These are phyloP conservation scores for cucumber (Cucumis sativus) DNA, from an alignment of 306 rosid genomes.

Conservation along the genomic window Cucumber_9930_V3 NC_026659.2:13742501-13743000, in stretches of 20 bases:
- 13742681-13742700: slow-evolving; percentile 29
- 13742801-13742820: slow-evolving; percentile 1
- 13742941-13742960: not conserved
- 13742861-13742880: not conserved
- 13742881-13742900: not conserved
- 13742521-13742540: not conserved
- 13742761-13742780: slow-evolving; percentile 26
- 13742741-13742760: slow-evolving; percentile 20
- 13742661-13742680: not conserved
- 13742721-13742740: slow-evolving; percentile 22
- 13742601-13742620: not conserved
- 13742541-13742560: not conserved
- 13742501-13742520: not conserved
- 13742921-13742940: too few species aligned
- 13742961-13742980: too few species aligned
- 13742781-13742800: slow-evolving; percentile 10
- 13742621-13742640: not conserved
- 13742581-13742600: not conserved
- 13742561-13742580: not conserved
- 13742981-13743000: too few species aligned
- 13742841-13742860: not conserved
- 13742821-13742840: not conserved
- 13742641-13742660: not conserved
- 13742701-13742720: slow-evolving; percentile 25
- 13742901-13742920: not conserved